phyloP scores from a whole-genome alignment of 345 rosid species.

The Sisymbrium irio region DNA sequence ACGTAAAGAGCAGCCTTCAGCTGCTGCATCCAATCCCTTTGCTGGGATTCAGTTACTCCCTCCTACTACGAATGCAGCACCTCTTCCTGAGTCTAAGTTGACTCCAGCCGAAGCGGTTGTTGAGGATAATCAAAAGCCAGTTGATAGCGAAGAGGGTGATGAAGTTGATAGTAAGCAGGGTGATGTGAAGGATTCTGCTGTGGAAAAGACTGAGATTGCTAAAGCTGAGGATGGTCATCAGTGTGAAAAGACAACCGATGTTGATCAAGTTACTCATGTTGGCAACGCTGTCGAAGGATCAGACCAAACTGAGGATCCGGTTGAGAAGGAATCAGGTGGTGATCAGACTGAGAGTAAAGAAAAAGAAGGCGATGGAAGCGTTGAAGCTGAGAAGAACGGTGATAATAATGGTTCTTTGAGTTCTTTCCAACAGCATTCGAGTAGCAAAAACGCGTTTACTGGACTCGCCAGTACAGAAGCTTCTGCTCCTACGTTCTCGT shows the following conservation, averaged over 20 bases:
- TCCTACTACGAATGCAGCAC: constrained; percentile 17
- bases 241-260: constrained; percentile 18
- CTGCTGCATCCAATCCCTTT: constrained; percentile 69
- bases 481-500: constrained; percentile 65
- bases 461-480: constrained; percentile 92
- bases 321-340: constrained; percentile 38
- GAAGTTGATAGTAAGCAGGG: constrained; percentile 35
- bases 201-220: constrained; percentile 32
- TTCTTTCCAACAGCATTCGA: constrained; percentile 94
- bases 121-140: constrained; percentile 32
- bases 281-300: constrained; percentile 37
- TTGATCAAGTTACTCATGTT: constrained; percentile 28
- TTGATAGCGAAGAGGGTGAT: constrained; percentile 18
- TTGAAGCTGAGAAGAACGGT: constrained; percentile 43
- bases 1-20: constrained; percentile 46
- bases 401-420: constrained; percentile 49
- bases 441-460: constrained; percentile 86
- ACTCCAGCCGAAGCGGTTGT: constrained; percentile 35
- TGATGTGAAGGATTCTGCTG: constrained; percentile 28
- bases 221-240: constrained; percentile 31
- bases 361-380: constrained; percentile 38
- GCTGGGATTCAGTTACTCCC: constrained; percentile 71
- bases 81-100: constrained; percentile 20
- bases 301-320: constrained; percentile 37
- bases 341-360: constrained; percentile 40